Conservation (phyloP, 2,329 filamentous ascomycete species). For the Domatiomyces catenatus region DNA sequence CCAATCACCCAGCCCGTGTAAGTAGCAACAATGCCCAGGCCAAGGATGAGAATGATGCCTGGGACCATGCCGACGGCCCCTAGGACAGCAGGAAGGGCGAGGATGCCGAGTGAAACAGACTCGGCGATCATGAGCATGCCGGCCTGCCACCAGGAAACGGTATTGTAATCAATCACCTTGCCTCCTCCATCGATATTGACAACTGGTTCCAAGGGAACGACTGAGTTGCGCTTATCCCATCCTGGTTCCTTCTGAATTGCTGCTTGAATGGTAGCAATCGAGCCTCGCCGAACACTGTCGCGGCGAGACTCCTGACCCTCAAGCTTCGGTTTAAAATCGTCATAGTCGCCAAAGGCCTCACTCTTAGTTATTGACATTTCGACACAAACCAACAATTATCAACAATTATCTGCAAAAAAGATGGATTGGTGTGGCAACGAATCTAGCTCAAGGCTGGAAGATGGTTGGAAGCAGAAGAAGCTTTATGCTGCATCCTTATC, state of each 20-base stretch:
- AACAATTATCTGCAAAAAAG: background rate
- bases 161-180: background rate
- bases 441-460: background rate
- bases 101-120: constrained; percentile 41
- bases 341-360: background rate
- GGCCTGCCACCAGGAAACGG: background rate
- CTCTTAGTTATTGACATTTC: background rate
- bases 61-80: constrained; percentile 39
- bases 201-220: background rate
- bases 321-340: background rate
- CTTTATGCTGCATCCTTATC: background rate
- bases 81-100: constrained; percentile 39
- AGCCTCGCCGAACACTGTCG: background rate
- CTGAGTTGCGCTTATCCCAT: background rate
- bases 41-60: constrained; percentile 38
- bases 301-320: background rate
- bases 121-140: constrained; percentile 41
- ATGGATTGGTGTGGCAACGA: background rate
- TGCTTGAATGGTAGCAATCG: background rate
- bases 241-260: background rate
- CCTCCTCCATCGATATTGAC: background rate
- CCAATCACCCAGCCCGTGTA: constrained; percentile 48
- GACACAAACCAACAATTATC: background rate
- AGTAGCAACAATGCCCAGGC: constrained; percentile 40
- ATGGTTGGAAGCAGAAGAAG: background rate